A percentile compares a stretch with the other conserved stretches of the same genome.
phyloP scores from a whole-genome alignment of 2,329 filamentous ascomycete species.

The Epichloe coenophiala region DNA sequence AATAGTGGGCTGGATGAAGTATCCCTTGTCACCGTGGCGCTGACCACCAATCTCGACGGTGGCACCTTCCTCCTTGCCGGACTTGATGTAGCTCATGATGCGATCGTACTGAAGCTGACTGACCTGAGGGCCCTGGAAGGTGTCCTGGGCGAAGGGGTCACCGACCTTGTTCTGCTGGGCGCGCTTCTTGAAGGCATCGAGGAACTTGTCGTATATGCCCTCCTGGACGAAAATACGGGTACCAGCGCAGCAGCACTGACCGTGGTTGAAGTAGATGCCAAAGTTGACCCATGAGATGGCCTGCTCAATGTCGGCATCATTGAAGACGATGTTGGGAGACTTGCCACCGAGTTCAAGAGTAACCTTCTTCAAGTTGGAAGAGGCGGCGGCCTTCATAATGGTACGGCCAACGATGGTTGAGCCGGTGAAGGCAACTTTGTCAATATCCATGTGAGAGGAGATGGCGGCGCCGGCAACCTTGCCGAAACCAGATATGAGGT shows the following conservation, averaged over 20 bases:
- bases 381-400: constrained; percentile 70
- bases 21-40: constrained; percentile 59
- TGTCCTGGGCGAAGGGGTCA: constrained; percentile 64
- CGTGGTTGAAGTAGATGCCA: constrained; percentile 53
- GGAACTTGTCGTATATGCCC: constrained; percentile 75
- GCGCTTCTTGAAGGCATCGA: constrained; percentile 66
- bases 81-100: constrained; percentile 72
- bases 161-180: constrained; percentile 64
- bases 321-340: constrained; percentile 68
- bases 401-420: constrained; percentile 59
- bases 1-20: constrained; percentile 86
- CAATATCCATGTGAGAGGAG: constrained; percentile 62
- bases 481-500: constrained; percentile 67
- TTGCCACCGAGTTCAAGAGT: constrained; percentile 71
- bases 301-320: constrained; percentile 64
- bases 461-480: constrained; percentile 66
- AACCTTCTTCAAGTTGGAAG: constrained; percentile 71
- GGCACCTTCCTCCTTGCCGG: constrained; percentile 46
- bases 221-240: constrained; percentile 81
- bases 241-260: constrained; percentile 59
- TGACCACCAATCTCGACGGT: constrained; percentile 41
- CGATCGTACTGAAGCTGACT: constrained; percentile 77
- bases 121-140: constrained; percentile 83
- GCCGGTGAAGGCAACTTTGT: constrained; percentile 76
- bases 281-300: constrained; percentile 69